Evolutionary conservation across 2,329 filamentous ascomycete species (phyloP).

Genomic region (Xylariaceae sp.): DNA sequence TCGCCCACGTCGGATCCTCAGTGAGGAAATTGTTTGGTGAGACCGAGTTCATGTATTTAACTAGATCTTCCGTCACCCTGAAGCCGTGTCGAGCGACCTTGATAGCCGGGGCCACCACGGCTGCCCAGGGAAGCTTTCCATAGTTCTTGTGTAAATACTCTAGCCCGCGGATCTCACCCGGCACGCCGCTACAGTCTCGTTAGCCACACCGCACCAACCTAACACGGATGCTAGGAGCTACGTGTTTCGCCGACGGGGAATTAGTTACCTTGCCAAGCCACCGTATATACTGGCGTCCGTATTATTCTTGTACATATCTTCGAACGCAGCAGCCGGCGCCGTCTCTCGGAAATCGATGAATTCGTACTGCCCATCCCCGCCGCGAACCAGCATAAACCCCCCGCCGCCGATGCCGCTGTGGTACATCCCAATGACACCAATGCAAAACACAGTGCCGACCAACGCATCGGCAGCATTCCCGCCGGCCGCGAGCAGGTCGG

Average conservation of each 20-base stretch:
- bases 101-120: conserved; percentile 71
- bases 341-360: conserved; percentile 85
- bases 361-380: conserved; percentile 73
- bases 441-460: conserved; percentile 73
- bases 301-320: conserved; percentile 81
- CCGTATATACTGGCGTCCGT: conserved; percentile 65
- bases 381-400: conserved; percentile 83
- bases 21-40: conserved; percentile 63
- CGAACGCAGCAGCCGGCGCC: conserved; percentile 74
- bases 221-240: neutral
- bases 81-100: conserved; percentile 74
- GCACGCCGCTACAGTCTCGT: conserved; percentile 56
- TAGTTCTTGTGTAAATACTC: conserved; percentile 73
- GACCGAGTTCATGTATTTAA: conserved; percentile 65
- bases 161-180: conserved; percentile 72
- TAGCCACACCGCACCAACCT: conserved; percentile 2
- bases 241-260: conserved; percentile 43
- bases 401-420: conserved; percentile 86
- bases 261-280: conserved; percentile 72
- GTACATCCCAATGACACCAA: conserved; percentile 76
- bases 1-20: conserved; percentile 73
- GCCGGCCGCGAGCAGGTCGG: conserved; percentile 59
- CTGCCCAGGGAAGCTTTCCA: conserved; percentile 65
- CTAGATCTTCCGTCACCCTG: conserved; percentile 66
- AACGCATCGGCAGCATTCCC: conserved; percentile 78